Evolutionary conservation across 306 rosid species (phyloP).

Genomic region (Lagenaria siceraria): DNA sequence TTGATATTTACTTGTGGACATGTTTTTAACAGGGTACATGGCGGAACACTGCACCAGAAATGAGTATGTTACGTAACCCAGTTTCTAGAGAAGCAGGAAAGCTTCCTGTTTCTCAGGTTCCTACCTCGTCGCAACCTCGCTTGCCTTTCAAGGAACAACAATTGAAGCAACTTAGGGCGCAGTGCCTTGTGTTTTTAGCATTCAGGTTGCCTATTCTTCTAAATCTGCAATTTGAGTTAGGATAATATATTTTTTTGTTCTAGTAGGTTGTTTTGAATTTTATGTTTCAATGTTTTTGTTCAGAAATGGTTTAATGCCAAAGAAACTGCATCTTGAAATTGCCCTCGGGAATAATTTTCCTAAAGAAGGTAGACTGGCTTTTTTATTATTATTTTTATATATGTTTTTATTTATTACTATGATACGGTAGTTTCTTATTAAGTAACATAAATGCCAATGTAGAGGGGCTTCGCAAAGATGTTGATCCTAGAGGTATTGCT

Average conservation of each 20-base stretch:
- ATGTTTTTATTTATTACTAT: too few relatives aligned
- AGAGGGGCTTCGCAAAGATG: conserved; percentile 61
- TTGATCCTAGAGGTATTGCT: conserved; percentile 60
- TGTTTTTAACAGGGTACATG: conserved; percentile 49
- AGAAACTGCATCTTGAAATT: conserved; percentile 95
- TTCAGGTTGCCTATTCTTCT: conserved; percentile 50
- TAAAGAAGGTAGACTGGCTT: conserved; percentile 50
- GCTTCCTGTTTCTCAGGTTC: conserved; percentile 34
- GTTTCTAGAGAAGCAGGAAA: conserved; percentile 75
- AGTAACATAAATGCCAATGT: conserved; percentile 26
- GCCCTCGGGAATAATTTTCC: conserved; percentile 67
- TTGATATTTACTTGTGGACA: conserved; percentile 5
- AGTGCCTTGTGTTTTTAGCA: conserved; percentile 97
- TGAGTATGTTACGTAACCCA: conserved; percentile 43
- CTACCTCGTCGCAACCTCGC: conserved; percentile 25
- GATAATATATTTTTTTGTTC: background rate
- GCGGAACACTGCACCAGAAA: conserved; percentile 54
- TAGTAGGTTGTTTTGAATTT: conserved; percentile 12
- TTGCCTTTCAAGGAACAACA: conserved; percentile 90
- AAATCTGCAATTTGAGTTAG: background rate
- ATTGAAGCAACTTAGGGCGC: conserved; percentile 96
- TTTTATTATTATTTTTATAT: background rate
- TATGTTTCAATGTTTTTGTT: conserved; percentile 5
- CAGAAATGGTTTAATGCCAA: conserved; percentile 91
- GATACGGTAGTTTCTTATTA: background rate